These are phyloP conservation scores for Trypanosoma platydactyli DNA, from an alignment of 208 protist species.

Conservation along the genomic window DNA sequence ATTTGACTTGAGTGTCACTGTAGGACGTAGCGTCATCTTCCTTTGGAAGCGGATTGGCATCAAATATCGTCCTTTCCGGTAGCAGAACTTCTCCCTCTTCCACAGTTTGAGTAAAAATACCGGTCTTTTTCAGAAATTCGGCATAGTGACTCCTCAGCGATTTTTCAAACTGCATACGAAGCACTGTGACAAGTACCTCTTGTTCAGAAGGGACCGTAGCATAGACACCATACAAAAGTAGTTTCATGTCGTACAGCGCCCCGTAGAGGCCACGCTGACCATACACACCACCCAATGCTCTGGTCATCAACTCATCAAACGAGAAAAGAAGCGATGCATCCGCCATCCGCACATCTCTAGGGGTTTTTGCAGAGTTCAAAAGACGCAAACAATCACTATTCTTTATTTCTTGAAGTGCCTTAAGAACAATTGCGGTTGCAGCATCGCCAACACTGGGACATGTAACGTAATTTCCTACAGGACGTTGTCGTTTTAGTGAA, in stretches of 20 bases:
- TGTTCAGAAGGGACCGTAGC: constrained; percentile 10
- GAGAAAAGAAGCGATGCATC: constrained; percentile 22
- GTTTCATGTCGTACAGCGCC: constrained; percentile 52
- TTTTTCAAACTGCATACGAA: constrained; percentile 22
- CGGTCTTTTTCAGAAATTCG: constrained; percentile 17
- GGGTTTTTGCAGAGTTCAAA: not conserved
- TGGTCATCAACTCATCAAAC: constrained; percentile 35
- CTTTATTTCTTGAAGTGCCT: constrained; percentile 21
- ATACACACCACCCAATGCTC: constrained; percentile 52
- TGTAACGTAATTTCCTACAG: not conserved
- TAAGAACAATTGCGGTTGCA: constrained; percentile 27
- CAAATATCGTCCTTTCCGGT: constrained; percentile 28
- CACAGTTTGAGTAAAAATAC: not conserved
- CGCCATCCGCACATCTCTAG: not conserved
- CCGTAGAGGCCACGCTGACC: constrained; percentile 42
- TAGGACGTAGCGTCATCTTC: constrained; percentile 8
- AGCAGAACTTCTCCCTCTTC: not conserved
- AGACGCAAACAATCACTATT: constrained; percentile 26
- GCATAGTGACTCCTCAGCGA: constrained; percentile 16
- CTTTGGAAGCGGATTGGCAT: constrained; percentile 18
- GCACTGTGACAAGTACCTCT: not conserved
- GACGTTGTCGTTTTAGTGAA: not conserved
- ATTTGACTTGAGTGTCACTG: constrained; percentile 37
- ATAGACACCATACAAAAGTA: constrained; percentile 42
- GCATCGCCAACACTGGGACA: constrained; percentile 17